Evolutionary conservation across 345 rosid species (phyloP).

Genomic region (Salix exigua): DNA sequence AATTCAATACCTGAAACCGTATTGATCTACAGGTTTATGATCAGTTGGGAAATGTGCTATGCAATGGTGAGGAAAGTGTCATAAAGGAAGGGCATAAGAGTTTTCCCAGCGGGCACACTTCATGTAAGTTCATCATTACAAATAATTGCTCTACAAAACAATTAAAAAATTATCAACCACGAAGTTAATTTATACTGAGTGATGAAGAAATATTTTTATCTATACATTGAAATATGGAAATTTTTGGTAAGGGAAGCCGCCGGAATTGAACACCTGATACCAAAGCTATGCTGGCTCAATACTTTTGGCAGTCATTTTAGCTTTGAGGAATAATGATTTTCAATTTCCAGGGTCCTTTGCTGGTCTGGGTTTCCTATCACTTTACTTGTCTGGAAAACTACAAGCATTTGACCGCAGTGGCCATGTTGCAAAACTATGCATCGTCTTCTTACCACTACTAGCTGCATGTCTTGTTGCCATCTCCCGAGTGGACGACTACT

Average conservation of each 20-base stretch:
- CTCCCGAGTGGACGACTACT: conserved; percentile 47
- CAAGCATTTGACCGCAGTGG: conserved; percentile 39
- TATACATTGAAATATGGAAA: background rate
- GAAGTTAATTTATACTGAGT: background rate
- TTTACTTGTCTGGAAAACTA: conserved; percentile 45
- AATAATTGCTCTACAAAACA: background rate
- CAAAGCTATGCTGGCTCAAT: background rate
- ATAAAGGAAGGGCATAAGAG: conserved; percentile 88
- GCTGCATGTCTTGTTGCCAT: conserved; percentile 38
- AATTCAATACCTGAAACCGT: background rate
- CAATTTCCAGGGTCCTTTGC: conserved; percentile 42
- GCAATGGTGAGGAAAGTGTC: conserved; percentile 60
- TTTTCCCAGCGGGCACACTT: conserved; percentile 90
- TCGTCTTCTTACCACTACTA: conserved; percentile 33
- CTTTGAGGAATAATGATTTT: background rate
- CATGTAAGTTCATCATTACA: conserved; percentile 42
- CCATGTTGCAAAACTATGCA: conserved; percentile 43
- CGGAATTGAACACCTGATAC: background rate
- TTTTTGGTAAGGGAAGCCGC: background rate
- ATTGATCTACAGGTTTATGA: conserved; percentile 48
- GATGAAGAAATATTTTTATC: background rate
- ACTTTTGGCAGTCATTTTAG: background rate
- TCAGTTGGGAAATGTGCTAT: conserved; percentile 62
- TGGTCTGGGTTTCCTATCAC: conserved; percentile 39
- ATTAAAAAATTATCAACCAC: background rate